Base-by-base conservation (phyloP, 2,329 filamentous ascomycete species). In the Ilyonectria robusta region DNA sequence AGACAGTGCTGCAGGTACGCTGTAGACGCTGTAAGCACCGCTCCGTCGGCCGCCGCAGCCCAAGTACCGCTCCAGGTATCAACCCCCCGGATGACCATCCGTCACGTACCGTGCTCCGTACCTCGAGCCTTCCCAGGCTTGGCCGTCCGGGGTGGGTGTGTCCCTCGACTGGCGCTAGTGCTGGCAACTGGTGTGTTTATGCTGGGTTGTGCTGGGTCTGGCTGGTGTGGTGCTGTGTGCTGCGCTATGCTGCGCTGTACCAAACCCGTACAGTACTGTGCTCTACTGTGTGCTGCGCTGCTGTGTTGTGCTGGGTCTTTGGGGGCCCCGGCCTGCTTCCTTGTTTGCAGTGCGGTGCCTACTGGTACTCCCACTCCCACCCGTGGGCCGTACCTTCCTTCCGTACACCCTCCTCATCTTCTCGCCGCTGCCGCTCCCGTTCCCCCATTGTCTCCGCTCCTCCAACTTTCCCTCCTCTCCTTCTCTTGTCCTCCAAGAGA, bases 381-480 rank as follows among this genome's bases (percentile, higher is more conserved):
- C 71, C 66, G 68, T 69, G 40, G 37, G 40, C 69, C 47, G 67
- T 69, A 62, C 72, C 69, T 73, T 61, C 64, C 66, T 62, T 65
- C 67, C 65, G 70, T 71, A 77, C 76, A 73, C 71, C 70, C 74
- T 75, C 72, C 70, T 73, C 72, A n/a, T 69, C 72, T 72, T 65
- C 67, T 74, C 68, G 73, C 66, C 69, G 70, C 69, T 72, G 73
- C 69, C 70, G 67, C 72, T 69, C 71, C 71, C 74, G 70, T 73
- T 77, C 75, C 75, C 71, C 75, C 73, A 77, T 74, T 73, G 73
- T 77, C 76, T 78, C 76, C 75, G 75, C 76, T 71, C 73, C 72
- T 72, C 72, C 75, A 75, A 74, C 75, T 76, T 77, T 74, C 73
- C 68, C 68, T 71, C 73, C 74, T 70, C 70, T 75, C 69, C 66